Evolutionary conservation across 495 filamentous ascomycete species (phyloP).

Genomic region (Xylaria palmicola): DNA sequence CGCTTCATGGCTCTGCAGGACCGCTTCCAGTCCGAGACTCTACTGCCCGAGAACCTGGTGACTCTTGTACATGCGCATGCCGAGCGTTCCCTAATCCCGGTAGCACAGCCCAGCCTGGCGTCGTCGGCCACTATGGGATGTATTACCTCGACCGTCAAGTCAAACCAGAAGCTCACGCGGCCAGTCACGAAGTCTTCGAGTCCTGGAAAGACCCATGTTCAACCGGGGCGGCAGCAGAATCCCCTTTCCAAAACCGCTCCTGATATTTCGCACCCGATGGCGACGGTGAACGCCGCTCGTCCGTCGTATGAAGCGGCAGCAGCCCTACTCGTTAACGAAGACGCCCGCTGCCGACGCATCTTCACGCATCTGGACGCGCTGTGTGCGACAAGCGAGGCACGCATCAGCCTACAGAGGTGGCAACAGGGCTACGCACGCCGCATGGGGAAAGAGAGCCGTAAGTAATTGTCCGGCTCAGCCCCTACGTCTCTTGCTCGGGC

Average conservation of each 20-base stretch:
- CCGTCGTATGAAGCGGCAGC: background rate
- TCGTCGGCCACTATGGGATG: constrained; percentile 16
- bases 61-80: constrained; percentile 27
- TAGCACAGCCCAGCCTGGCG: constrained; percentile 23
- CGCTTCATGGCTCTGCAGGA: constrained; percentile 56
- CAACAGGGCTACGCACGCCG: constrained; percentile 43
- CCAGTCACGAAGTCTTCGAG: background rate
- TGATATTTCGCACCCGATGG: background rate
- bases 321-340: constrained; percentile 36
- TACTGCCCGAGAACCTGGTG: constrained; percentile 28
- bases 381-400: constrained; percentile 52
- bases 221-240: background rate
- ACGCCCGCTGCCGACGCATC: constrained; percentile 44
- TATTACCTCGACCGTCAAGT: constrained; percentile 25
- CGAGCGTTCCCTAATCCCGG: constrained; percentile 19
- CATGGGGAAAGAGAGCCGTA: constrained; percentile 12
- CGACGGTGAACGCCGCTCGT: background rate
- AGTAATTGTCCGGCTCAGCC: background rate
- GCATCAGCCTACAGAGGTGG: constrained; percentile 45
- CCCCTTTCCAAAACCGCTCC: background rate
- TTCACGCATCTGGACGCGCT: constrained; percentile 47
- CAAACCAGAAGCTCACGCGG: constrained; percentile 8
- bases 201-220: background rate
- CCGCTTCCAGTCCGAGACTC: constrained; percentile 48
- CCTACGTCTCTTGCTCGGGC: no score